Evolutionary conservation across 1,284 basidiomycete genomes (phyloP).

Genomic region (Cryptococcus deneoformans): DNA sequence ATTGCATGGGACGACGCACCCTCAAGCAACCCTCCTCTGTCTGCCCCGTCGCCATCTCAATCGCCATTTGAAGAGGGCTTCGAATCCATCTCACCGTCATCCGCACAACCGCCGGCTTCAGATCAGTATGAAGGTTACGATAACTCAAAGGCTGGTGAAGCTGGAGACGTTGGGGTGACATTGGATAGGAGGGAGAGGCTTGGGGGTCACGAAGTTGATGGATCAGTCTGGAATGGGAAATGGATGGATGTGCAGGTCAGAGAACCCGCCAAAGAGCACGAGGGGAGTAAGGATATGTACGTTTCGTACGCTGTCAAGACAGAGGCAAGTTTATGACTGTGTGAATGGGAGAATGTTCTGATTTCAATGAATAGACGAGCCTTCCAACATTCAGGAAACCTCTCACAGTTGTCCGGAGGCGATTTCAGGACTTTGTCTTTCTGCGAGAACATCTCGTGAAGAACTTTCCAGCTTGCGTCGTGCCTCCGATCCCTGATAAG

Average conservation of each 20-base stretch:
- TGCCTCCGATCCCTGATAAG: conserved; percentile 94
- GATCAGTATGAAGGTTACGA: not conserved
- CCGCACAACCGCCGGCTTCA: not conserved
- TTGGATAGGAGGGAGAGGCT: conserved; percentile 1
- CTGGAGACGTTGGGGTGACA: not conserved
- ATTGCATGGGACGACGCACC: conserved; percentile 48
- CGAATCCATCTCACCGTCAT: conserved; percentile 32
- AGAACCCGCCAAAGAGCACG: conserved; percentile 94
- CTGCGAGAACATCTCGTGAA: conserved; percentile 81
- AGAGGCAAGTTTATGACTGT: conserved; percentile 59
- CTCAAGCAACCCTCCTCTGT: conserved; percentile 6
- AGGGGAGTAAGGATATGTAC: conserved; percentile 87
- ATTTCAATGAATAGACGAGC: conserved; percentile 35
- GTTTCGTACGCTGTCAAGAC: conserved; percentile 91
- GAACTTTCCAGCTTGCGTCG: conserved; percentile 94
- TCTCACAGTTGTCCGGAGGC: conserved; percentile 74
- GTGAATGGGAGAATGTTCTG: not conserved
- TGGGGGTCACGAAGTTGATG: conserved; percentile 15
- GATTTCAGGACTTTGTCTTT: conserved; percentile 98
- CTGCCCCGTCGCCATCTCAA: not conserved
- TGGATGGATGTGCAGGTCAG: conserved; percentile 80
- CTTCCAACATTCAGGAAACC: conserved; percentile 30
- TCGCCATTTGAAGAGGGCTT: conserved; percentile 37
- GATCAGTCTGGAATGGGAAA: conserved; percentile 67
- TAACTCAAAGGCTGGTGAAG: not conserved